Percentiles rank a stretch among this genome's conserved stretches.
Conservation (phyloP, 805 yeast genomes). For the Nakazawaea peltata region DNA sequence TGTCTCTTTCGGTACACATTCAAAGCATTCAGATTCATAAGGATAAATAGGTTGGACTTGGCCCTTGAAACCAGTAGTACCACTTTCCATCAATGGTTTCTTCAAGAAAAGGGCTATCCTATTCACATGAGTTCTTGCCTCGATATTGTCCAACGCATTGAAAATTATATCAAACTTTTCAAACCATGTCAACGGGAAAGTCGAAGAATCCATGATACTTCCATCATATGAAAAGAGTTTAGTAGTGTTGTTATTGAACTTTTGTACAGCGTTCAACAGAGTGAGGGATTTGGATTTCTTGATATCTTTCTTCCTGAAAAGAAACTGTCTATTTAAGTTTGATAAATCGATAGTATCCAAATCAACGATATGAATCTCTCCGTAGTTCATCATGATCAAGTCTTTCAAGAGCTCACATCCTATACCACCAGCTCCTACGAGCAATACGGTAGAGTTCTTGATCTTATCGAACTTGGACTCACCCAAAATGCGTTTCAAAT, state of each 20-base stretch:
- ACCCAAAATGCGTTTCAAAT: conserved; percentile 38
- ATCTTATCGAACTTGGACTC: conserved; percentile 22
- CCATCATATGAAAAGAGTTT: conserved; percentile 76
- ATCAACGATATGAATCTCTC: conserved; percentile 88
- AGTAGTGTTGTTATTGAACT: conserved; percentile 58
- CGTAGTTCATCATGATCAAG: conserved; percentile 69
- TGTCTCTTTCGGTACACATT: conserved; percentile 78
- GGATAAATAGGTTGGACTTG: conserved; percentile 91
- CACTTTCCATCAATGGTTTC: conserved; percentile 83
- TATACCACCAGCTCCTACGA: conserved; percentile 96
- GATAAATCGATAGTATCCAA: conserved; percentile 91
- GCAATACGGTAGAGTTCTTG: conserved; percentile 47
- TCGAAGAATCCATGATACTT: conserved; percentile 69
- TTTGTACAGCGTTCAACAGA: conserved; percentile 73
- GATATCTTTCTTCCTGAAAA: conserved; percentile 84
- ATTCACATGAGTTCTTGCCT: conserved; percentile 88
- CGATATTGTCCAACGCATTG: conserved; percentile 91
- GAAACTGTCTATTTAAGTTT: conserved; percentile 86
- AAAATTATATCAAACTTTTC: conserved; percentile 68
- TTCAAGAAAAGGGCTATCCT: conserved; percentile 65
- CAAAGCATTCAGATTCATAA: conserved; percentile 82
- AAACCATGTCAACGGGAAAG: conserved; percentile 74
- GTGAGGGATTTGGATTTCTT: conserved; percentile 82
- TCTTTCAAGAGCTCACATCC: conserved; percentile 89
- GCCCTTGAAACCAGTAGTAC: conserved; percentile 93